Percentiles rank a stretch among this genome's conserved stretches.
phyloP scores from a whole-genome alignment of 164 flowering plant species.

The Tetracentron sinense region DNA sequence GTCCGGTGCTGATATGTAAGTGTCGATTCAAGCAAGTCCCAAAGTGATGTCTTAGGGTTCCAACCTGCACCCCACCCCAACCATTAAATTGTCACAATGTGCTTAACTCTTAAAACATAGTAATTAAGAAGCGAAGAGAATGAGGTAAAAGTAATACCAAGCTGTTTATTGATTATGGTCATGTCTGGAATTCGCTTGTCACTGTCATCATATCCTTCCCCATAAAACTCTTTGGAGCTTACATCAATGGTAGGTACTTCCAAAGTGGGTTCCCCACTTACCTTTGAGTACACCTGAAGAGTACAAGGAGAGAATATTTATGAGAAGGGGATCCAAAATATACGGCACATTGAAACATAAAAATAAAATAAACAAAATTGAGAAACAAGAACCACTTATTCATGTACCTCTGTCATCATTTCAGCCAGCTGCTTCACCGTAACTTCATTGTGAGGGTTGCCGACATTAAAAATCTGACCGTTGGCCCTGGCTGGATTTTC shows the following conservation, averaged over 20 bases:
- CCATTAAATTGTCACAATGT: neutral
- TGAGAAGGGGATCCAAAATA: neutral
- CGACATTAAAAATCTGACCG: conserved; percentile 31
- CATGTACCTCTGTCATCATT: conserved; percentile 26
- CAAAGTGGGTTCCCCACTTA: conserved; percentile 4
- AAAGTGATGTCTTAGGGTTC: conserved; percentile 16
- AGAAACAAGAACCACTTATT: neutral
- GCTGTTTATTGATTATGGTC: conserved; percentile 17
- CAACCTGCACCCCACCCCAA: conserved; percentile 4
- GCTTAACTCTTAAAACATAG: neutral
- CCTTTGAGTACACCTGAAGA: conserved; percentile 12
- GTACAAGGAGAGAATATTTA: no score
- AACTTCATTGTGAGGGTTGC: conserved; percentile 31
- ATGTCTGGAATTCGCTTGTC: conserved; percentile 21
- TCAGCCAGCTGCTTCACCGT: conserved; percentile 29
- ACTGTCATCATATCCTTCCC: conserved; percentile 20
- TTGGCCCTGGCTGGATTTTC: conserved; percentile 26
- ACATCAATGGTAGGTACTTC: conserved; percentile 14
- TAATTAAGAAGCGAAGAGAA: neutral
- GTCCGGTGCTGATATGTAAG: conserved; percentile 13
- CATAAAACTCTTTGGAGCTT: conserved; percentile 18
- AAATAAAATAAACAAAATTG: neutral
- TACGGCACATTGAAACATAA: neutral
- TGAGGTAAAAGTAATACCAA: conserved; percentile 3
- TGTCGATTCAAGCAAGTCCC: conserved; percentile 13